Base-by-base conservation (phyloP, 495 filamentous ascomycete genomes). In the Xanthoparmelia taractica region DNA sequence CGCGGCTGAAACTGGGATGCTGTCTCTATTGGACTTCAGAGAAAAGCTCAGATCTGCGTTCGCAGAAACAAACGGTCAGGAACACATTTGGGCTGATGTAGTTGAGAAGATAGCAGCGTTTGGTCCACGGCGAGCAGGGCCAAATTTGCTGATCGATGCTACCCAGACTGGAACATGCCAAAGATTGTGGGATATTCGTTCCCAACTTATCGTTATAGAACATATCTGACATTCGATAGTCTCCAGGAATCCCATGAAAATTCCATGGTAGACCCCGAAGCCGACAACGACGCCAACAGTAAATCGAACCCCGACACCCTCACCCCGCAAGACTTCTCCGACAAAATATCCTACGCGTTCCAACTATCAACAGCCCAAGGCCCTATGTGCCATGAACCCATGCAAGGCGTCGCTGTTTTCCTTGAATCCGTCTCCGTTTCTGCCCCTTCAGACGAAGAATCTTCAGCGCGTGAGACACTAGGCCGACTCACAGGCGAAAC, bases 371-470 rank as follows among this genome's bases (percentile, higher is more conserved):
- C 88, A 18, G 82, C 83, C 40, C 88, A 93, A 69, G 94, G 94
- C 0, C 93, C 94, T 12, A 81, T 99, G 41, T 97, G 95, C 73
- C 81, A 90, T 69, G 94, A 99, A 70, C 93, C 93, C 2, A 86
- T 97, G 23, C 94, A 96, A 78, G 94, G 95, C 41, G 79, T 96
- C 4, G 94, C 91, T 33, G 90, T 97, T 64, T 91, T 96, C 75
- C 76, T 97, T 60, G 92, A 99, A 75, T 85, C 90, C 45, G 76
- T 96, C 15, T 75, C 81, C 4, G 75, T 93, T 17, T 73, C 80
- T 58, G 67, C 75, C 61, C 74, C 78, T 17, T 66, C 78, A 0
- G 81, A 83, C 8, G 86, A 86, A 57, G 77, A 83, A n/a, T 76
- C 79, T 4, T 61, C 68, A 4, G 75, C 82, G 5, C 75, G 84